These are phyloP conservation scores for Globisporangium radiosum DNA, from an alignment of 352 stramenopile species.

Conservation along the genomic window DNA sequence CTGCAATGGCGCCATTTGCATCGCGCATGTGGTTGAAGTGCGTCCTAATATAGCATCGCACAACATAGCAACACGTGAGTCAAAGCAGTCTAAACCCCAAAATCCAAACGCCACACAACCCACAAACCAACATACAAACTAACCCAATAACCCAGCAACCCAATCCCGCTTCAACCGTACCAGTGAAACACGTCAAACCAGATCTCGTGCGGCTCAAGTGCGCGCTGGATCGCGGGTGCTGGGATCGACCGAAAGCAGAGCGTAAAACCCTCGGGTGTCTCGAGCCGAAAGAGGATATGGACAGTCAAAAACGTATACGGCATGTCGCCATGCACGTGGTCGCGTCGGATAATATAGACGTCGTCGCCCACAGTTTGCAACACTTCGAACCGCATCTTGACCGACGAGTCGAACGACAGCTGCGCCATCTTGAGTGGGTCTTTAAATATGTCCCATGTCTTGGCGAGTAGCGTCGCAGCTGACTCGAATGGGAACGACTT, in stretches of 20 bases:
- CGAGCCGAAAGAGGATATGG: slow-evolving; percentile 52
- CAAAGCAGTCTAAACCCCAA: too few relatives aligned
- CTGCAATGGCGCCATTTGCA: slow-evolving; percentile 21
- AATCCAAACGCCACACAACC: too few relatives aligned
- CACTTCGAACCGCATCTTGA: slow-evolving; percentile 37
- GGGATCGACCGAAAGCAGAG: slow-evolving; percentile 58
- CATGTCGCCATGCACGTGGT: slow-evolving; percentile 38
- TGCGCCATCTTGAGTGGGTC: slow-evolving; percentile 33
- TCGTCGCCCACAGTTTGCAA: slow-evolving; percentile 51
- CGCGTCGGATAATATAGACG: slow-evolving; percentile 46
- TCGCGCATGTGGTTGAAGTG: slow-evolving; percentile 52
- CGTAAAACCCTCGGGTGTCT: slow-evolving; percentile 48
- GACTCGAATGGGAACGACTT: slow-evolving; percentile 32
- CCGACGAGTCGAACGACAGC: slow-evolving; percentile 38
- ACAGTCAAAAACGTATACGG: slow-evolving; percentile 48
- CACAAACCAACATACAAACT: background rate
- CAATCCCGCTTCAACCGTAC: slow-evolving; percentile 9
- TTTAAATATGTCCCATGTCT: slow-evolving; percentile 38
- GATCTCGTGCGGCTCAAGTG: slow-evolving; percentile 37
- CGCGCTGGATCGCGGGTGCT: slow-evolving; percentile 32
- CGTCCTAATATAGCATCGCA: slow-evolving; percentile 14
- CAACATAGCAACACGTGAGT: background rate
- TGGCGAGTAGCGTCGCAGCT: slow-evolving; percentile 27
- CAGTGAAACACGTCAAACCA: slow-evolving; percentile 66
- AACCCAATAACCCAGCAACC: too few relatives aligned